Conservation (phyloP, 192 early-diverging fungal genomes). For the Geranomyces variabilis region DNA sequence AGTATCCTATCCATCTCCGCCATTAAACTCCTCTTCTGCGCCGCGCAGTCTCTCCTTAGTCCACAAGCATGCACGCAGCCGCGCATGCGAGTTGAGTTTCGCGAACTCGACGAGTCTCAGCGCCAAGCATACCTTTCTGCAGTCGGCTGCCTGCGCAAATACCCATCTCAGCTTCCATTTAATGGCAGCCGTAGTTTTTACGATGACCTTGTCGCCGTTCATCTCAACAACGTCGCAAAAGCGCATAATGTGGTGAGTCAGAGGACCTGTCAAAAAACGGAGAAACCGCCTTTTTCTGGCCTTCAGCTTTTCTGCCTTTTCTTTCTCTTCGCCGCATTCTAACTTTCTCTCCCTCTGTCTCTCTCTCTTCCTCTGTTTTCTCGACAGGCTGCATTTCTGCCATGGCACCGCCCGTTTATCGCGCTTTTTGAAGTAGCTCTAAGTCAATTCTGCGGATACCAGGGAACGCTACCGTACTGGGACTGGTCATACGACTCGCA, state of each 20-base stretch:
- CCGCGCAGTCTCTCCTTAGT: not conserved
- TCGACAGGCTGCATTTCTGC: constrained; percentile 38
- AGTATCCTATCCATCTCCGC: not conserved
- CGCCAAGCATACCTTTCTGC: constrained; percentile 30
- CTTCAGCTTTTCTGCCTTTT: not conserved
- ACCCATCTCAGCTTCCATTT: not conserved
- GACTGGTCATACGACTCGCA: constrained; percentile 63
- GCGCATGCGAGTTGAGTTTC: constrained; percentile 25
- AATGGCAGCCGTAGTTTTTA: not conserved
- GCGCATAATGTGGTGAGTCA: constrained; percentile 11
- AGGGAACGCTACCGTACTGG: constrained; percentile 55
- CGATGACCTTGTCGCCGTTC: constrained; percentile 17
- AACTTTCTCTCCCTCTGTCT: too few relatives aligned
- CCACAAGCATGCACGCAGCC: not conserved
- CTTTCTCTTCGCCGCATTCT: too few relatives aligned
- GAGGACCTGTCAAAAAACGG: too few relatives aligned
- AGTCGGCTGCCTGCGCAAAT: constrained; percentile 16
- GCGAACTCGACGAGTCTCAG: constrained; percentile 26
- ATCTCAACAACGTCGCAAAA: not conserved
- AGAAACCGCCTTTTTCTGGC: not conserved
- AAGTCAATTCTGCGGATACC: constrained; percentile 15
- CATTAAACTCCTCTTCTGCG: not conserved
- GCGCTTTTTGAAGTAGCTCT: constrained; percentile 31
- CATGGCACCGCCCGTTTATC: constrained; percentile 49
- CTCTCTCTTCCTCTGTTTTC: too few relatives aligned